phyloP scores from a whole-genome alignment of 2,329 filamentous ascomycete species.

The Colletotrichum karsti region DNA sequence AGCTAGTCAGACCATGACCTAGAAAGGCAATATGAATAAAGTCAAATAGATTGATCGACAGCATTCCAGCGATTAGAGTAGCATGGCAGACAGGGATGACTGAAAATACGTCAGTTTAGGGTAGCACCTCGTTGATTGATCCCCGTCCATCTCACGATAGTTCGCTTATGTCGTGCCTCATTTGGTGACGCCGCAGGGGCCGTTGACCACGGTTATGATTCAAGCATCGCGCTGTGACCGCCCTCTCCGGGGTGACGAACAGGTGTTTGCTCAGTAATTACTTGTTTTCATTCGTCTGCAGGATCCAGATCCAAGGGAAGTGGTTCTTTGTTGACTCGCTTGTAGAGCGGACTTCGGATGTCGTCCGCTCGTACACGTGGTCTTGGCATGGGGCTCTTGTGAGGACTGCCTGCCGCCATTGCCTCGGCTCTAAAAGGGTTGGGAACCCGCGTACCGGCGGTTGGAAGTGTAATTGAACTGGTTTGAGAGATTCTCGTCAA shows the following conservation, averaged over 20 bases:
- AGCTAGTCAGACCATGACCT: neutral
- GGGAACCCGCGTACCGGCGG: neutral
- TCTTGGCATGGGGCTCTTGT: too few species aligned
- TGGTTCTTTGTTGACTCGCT: too few species aligned
- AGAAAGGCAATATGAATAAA: neutral
- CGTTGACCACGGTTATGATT: conserved; percentile 6
- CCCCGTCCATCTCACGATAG: neutral
- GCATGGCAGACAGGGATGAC: neutral
- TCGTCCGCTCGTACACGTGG: too few species aligned
- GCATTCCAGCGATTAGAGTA: neutral
- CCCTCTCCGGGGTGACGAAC: neutral
- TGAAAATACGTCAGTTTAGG: neutral
- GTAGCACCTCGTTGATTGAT: neutral
- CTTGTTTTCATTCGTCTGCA: neutral
- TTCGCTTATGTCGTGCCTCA: neutral
- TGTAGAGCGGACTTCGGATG: too few species aligned
- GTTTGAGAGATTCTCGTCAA: too few species aligned
- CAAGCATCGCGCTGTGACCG: conserved; percentile 1
- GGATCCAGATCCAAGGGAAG: neutral
- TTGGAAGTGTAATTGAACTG: neutral
- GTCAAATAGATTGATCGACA: conserved; percentile 1
- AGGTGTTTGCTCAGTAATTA: neutral
- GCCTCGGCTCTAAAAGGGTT: neutral
- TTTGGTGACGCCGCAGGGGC: neutral
- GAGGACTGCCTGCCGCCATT: neutral